Conservation (phyloP, 148 eudicot species). For the Spergularia bocconei region DNA sequence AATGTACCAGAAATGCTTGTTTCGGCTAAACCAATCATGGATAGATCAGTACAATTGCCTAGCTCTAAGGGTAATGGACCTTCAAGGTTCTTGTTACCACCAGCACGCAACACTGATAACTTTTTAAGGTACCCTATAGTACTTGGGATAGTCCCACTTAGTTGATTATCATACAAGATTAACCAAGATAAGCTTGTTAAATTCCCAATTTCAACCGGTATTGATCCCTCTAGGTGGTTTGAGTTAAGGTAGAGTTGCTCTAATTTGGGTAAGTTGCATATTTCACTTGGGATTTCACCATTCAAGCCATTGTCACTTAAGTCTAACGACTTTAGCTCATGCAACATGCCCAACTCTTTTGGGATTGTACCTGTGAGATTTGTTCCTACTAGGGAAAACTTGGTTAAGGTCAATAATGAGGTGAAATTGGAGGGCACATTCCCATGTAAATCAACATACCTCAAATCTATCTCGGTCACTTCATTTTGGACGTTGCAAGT, state of each 20-base stretch:
- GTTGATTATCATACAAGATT: constrained; percentile 69
- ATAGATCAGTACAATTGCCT: constrained; percentile 62
- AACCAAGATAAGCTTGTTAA: constrained; percentile 49
- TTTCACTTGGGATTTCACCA: constrained; percentile 68
- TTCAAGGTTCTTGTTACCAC: constrained; percentile 81
- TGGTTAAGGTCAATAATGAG: constrained; percentile 44
- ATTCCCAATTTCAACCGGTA: constrained; percentile 59
- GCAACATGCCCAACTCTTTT: constrained; percentile 39
- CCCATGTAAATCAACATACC: constrained; percentile 64
- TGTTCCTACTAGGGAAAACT: constrained; percentile 51
- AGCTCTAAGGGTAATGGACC: constrained; percentile 69
- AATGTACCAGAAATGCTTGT: constrained; percentile 78
- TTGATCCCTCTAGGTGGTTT: constrained; percentile 57
- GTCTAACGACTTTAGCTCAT: constrained; percentile 45
- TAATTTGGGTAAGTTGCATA: constrained; percentile 44
- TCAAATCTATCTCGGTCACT: constrained; percentile 58
- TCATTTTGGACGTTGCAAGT: constrained; percentile 51
- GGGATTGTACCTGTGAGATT: constrained; percentile 79
- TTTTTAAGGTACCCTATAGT: constrained; percentile 57
- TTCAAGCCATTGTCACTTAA: constrained; percentile 69
- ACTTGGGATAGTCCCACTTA: constrained; percentile 66
- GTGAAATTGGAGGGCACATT: constrained; percentile 51
- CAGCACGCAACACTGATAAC: constrained; percentile 63
- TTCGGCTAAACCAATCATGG: constrained; percentile 80
- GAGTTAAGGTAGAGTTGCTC: constrained; percentile 61